Evolutionary conservation across 2,329 filamentous ascomycete species (phyloP).

Genomic region (Penicillium occitanis): DNA sequence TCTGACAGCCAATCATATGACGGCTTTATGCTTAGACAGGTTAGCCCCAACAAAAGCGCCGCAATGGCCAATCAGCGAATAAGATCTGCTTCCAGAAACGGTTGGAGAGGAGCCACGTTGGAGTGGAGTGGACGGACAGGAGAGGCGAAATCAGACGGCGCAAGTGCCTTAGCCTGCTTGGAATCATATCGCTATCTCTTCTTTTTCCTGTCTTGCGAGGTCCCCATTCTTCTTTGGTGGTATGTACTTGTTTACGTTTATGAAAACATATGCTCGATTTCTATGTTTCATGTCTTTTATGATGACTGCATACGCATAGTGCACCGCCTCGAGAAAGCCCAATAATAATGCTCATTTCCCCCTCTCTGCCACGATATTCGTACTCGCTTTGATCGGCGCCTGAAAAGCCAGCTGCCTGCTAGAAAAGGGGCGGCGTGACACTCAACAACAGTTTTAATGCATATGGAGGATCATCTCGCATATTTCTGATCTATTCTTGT

Average conservation of each 20-base stretch:
- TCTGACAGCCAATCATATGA: neutral
- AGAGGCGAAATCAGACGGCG: neutral
- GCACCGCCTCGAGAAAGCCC: neutral
- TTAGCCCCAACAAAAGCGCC: neutral
- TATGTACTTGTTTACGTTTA: neutral
- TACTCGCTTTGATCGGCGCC: neutral
- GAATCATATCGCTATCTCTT: neutral
- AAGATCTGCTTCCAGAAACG: neutral
- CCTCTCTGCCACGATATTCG: neutral
- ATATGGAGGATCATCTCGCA: neutral
- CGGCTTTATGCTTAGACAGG: neutral
- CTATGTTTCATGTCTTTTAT: neutral
- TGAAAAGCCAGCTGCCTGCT: conserved; percentile 3
- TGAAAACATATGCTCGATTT: neutral
- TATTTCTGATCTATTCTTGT: neutral
- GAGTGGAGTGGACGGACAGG: neutral
- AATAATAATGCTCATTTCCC: neutral
- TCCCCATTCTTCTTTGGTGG: too few relatives aligned
- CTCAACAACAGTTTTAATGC: neutral
- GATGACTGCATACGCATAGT: neutral
- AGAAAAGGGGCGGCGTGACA: conserved; percentile 1
- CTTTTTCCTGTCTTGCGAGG: too few relatives aligned
- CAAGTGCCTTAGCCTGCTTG: neutral
- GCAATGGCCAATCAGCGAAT: neutral
- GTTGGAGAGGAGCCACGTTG: neutral